Percentiles rank a stretch among this genome's conserved stretches.
These are phyloP conservation scores for Silene uniflora DNA, from an alignment of 148 eudicot genomes.

Conservation along the genomic window DNA sequence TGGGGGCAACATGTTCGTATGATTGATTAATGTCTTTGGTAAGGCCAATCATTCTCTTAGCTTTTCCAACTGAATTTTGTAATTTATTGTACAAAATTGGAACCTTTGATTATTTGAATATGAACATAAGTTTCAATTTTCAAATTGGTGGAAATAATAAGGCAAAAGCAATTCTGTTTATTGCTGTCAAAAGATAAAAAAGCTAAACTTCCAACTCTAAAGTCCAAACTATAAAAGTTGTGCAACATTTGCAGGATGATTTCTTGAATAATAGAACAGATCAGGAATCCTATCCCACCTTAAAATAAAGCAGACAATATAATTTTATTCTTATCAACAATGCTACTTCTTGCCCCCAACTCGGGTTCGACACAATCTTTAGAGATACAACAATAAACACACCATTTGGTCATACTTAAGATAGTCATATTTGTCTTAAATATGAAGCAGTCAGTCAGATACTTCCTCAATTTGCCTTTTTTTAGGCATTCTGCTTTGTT, in stretches of 20 bases:
- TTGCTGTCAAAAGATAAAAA: not conserved
- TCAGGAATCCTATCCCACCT: too few relatives aligned
- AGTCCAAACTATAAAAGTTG: not conserved
- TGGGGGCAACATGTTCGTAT: conserved; percentile 25
- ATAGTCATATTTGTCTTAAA: too few relatives aligned
- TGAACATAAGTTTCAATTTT: conserved; percentile 1
- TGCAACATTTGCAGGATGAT: not conserved
- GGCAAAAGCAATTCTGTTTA: not conserved
- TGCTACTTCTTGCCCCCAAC: not conserved
- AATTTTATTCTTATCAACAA: not conserved
- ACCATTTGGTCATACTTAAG: too few relatives aligned
- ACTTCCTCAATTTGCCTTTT: too few relatives aligned
- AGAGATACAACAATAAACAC: too few relatives aligned
- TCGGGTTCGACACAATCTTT: not conserved
- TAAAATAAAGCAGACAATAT: too few relatives aligned
- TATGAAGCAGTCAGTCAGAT: too few relatives aligned
- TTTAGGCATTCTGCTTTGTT: too few relatives aligned
- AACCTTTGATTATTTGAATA: not conserved
- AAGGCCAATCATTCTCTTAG: not conserved
- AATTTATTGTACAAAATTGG: not conserved
- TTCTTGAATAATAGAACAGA: too few relatives aligned
- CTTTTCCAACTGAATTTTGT: not conserved
- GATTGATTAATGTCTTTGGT: conserved; percentile 27
- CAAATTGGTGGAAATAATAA: not conserved
- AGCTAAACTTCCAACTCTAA: not conserved